Evolutionary conservation across 176 grass and related monocot genomes (phyloP).

Genomic region (Oryza glumipatula): DNA sequence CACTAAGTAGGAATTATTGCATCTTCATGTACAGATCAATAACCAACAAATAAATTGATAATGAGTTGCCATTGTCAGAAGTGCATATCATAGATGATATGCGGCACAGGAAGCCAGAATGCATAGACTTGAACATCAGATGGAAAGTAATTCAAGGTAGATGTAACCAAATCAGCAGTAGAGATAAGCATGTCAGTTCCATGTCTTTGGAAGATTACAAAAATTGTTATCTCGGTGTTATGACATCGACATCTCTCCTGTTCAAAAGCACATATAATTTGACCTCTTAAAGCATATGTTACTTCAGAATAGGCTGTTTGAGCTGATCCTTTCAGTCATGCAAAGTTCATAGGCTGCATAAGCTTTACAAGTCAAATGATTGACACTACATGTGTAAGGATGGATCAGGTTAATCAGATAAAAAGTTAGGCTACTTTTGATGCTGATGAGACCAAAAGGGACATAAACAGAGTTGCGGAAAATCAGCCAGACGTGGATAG

Average conservation of each 20-base stretch:
- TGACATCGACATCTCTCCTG: not conserved
- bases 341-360: not conserved
- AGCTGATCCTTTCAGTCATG: slow-evolving; percentile 13
- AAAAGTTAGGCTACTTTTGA: slow-evolving; percentile 4
- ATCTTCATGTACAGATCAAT: not conserved
- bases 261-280: not conserved
- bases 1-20: not conserved
- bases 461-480: not conserved
- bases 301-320: not conserved
- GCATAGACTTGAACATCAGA: not conserved
- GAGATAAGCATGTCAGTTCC: slow-evolving; percentile 9
- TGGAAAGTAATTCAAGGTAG: not conserved
- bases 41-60: not conserved
- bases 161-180: not conserved
- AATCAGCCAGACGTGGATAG: not conserved
- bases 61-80: not conserved
- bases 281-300: not conserved
- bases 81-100: not conserved
- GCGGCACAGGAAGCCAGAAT: not conserved
- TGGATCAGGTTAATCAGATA: not conserved
- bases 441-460: slow-evolving; percentile 1
- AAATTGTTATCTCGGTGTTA: not conserved
- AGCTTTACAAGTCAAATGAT: slow-evolving; percentile 15
- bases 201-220: slow-evolving; percentile 6
- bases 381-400: not conserved